Base-by-base conservation (phyloP, 192 early-diverging fungal genomes). In the Ambispora gerdemannii region DNA sequence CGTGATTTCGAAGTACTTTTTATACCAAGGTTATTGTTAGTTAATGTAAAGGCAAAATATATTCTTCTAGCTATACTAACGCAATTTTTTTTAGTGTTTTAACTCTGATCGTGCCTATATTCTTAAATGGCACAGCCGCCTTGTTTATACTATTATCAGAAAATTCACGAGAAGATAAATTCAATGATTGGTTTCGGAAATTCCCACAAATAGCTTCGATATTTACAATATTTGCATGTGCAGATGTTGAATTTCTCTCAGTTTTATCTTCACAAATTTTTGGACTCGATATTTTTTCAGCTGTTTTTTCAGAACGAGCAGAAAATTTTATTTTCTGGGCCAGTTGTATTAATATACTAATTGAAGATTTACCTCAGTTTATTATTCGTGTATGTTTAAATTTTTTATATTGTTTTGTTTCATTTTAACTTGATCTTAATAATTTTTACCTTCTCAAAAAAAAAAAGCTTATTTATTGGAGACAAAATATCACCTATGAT, bases 321-420 rank as follows among this genome's bases (percentile, higher is more conserved):
- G 10, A 25, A n/a, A 2, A 3, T 10, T 49, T n/a, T 19, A 68
- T 68, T 33, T 68, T 68, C 35, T 68, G 66, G 50, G 66, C 19
- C 32, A 3, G 31, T 15, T 35, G 19, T 33, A 25, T 53, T 34
- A 68, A 53, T 25, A 15, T 68, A 13, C 53, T 68, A 4, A 53
- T 55, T 24, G 66, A 68, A 68, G 66, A 68, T 36, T 25, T 68
- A 33, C 66, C 66, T 25, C 66, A 68, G 53, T 17, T 68, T 33
- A 34, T 68, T n/a, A 68, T 68, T 68, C 66, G n/a, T n/a, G 55
- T 58, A 58, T 20, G 55, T 6, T 43, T 15, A 15, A 43, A 43
- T 43, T 43, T 43, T 10, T 43, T 43, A 15, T 43, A 10, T 10
- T 10, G 15, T 43, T 43, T 43, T 43, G 6, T 43, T 43, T 43